Evolutionary conservation across 495 filamentous ascomycete genomes (phyloP).

Genomic region (Pyrenula massariospora): DNA sequence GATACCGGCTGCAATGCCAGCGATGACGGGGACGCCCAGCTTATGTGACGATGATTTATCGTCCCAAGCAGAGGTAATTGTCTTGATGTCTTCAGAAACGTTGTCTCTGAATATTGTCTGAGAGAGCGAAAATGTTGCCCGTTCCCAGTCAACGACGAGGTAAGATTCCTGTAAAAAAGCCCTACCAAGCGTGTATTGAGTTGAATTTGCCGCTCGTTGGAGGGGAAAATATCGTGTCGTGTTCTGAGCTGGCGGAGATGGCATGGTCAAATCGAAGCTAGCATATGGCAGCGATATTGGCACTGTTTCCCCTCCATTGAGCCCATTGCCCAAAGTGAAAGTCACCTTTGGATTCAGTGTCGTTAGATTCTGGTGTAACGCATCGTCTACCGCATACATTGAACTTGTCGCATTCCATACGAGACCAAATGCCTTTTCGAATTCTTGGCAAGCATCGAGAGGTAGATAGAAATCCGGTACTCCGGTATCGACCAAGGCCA

Average conservation of each 20-base stretch:
- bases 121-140: constrained; percentile 12
- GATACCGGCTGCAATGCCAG: background rate
- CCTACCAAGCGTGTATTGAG: constrained; percentile 43
- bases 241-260: constrained; percentile 14
- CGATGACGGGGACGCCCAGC: background rate
- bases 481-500: constrained; percentile 37
- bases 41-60: background rate
- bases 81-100: background rate
- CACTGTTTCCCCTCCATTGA: constrained; percentile 24
- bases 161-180: constrained; percentile 46
- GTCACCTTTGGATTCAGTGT: constrained; percentile 36
- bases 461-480: constrained; percentile 46
- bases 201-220: constrained; percentile 31
- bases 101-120: constrained; percentile 1
- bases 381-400: constrained; percentile 38
- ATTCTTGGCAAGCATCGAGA: constrained; percentile 34
- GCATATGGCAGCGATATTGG: constrained; percentile 40
- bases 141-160: constrained; percentile 14
- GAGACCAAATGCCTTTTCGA: constrained; percentile 40
- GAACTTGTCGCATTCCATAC: constrained; percentile 26
- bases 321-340: constrained; percentile 30
- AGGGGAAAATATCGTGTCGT: constrained; percentile 39
- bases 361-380: constrained; percentile 27
- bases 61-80: background rate
- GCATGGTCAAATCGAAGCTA: constrained; percentile 35